Conservation (phyloP, 2,329 filamentous ascomycete species). For the Verticillium albo-atrum region DNA sequence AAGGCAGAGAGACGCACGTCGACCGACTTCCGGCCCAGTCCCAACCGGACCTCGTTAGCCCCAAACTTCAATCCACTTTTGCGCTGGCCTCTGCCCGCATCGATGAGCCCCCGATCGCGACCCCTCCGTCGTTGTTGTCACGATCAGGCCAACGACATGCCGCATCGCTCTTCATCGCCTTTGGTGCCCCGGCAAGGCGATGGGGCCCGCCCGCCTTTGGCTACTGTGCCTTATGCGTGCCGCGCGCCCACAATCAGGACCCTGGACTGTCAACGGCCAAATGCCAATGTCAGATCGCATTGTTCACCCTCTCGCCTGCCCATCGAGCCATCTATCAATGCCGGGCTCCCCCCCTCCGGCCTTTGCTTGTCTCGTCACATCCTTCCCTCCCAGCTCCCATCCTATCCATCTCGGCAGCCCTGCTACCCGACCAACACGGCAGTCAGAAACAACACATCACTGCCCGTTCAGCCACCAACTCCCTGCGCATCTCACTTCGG, state of each 20-base stretch:
- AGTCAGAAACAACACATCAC: neutral
- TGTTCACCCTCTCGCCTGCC: neutral
- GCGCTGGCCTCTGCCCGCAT: constrained; percentile 2
- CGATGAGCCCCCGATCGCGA: constrained; percentile 9
- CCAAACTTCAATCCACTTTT: neutral
- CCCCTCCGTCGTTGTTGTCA: constrained; percentile 3
- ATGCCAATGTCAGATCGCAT: neutral
- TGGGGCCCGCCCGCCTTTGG: constrained; percentile 7
- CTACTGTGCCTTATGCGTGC: too few species aligned
- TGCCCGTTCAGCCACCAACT: neutral
- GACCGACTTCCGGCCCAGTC: neutral
- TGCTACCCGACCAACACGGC: neutral
- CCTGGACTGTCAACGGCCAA: neutral
- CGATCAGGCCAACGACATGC: constrained; percentile 10
- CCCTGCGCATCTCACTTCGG: neutral
- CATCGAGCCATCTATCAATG: neutral
- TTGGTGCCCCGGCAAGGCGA: neutral
- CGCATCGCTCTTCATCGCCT: neutral
- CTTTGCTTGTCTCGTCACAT: neutral
- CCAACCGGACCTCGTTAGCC: neutral
- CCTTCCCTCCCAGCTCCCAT: neutral
- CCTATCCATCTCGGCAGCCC: neutral
- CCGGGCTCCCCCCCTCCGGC: neutral
- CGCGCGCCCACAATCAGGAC: too few species aligned
- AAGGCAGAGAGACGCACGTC: neutral